These are phyloP conservation scores for Colletotrichum godetiae DNA, from an alignment of 2,329 filamentous ascomycete genomes.

Conservation along the genomic window DNA sequence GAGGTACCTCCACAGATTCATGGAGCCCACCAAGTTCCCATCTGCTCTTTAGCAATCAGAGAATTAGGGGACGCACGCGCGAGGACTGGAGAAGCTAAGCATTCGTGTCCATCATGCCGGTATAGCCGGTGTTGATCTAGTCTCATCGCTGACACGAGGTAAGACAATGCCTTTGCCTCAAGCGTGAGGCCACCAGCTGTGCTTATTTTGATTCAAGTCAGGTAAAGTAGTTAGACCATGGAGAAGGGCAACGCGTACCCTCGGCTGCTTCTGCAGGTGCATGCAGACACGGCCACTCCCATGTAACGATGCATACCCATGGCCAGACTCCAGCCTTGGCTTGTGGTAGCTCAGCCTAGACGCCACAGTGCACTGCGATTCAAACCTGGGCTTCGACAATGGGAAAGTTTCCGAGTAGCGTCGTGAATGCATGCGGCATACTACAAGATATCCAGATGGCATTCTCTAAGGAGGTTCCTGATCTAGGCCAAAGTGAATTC, in stretches of 20 bases:
- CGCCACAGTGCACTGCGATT: conserved; percentile 6
- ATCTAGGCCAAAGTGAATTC: not conserved
- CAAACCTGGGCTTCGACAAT: not conserved
- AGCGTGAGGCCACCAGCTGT: not conserved
- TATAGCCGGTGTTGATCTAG: not conserved
- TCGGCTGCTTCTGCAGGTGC: not conserved
- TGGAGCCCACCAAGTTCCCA: not conserved
- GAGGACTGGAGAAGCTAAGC: not conserved
- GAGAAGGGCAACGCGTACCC: not conserved
- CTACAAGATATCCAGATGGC: not conserved
- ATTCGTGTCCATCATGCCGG: not conserved
- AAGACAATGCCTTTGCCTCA: conserved; percentile 15
- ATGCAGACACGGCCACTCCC: conserved; percentile 10
- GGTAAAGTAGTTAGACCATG: not conserved
- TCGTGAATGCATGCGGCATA: conserved; percentile 13
- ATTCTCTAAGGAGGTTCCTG: not conserved
- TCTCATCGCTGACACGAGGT: conserved; percentile 1
- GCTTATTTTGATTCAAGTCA: not conserved
- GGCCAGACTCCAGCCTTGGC: conserved; percentile 1
- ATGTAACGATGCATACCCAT: not conserved
- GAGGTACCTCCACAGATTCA: not conserved
- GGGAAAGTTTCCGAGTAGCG: conserved; percentile 18
- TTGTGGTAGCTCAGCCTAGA: conserved; percentile 4
- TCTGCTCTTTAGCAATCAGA: not conserved
- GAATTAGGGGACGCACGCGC: not conserved